A percentile compares a stretch with the other conserved stretches of the same genome.
These are phyloP conservation scores for Trypanosomatidae sp. DNA, from an alignment of 208 protist genomes.

Conservation along the genomic window DNA sequence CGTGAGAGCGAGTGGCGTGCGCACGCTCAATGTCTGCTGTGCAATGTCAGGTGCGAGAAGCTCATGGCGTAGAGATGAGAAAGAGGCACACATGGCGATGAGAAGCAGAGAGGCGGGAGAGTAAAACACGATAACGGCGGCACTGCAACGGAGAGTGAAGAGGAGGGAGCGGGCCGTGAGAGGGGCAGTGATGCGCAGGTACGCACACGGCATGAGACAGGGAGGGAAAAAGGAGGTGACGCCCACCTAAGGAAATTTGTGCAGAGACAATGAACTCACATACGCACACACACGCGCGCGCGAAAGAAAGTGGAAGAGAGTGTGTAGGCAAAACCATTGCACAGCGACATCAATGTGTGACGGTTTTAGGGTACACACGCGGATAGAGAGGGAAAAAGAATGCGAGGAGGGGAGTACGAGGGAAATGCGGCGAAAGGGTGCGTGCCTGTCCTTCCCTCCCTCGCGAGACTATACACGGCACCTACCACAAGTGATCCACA, in stretches of 20 bases:
- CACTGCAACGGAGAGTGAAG: background rate
- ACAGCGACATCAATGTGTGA: no score
- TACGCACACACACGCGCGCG: no score
- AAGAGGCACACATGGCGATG: background rate
- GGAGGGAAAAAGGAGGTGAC: no score
- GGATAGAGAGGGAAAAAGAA: no score
- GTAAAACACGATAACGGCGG: background rate
- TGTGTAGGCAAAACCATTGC: no score
- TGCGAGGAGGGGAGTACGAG: background rate
- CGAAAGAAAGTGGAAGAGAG: no score
- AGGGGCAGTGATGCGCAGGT: background rate
- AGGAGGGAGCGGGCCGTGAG: background rate
- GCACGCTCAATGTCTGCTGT: background rate
- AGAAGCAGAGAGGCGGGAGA: background rate
- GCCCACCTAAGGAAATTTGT: no score
- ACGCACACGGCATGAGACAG: background rate
- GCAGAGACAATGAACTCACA: no score
- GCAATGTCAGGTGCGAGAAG: background rate
- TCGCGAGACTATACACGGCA: background rate
- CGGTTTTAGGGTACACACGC: no score
- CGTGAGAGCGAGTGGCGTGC: background rate
- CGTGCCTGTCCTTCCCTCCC: background rate
- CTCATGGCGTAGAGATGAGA: background rate
- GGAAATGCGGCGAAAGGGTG: background rate
- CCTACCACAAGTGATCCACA: background rate